Evolutionary conservation across 2,329 filamentous ascomycete species (phyloP).

Genomic region (Colletotrichum eremochloae): DNA sequence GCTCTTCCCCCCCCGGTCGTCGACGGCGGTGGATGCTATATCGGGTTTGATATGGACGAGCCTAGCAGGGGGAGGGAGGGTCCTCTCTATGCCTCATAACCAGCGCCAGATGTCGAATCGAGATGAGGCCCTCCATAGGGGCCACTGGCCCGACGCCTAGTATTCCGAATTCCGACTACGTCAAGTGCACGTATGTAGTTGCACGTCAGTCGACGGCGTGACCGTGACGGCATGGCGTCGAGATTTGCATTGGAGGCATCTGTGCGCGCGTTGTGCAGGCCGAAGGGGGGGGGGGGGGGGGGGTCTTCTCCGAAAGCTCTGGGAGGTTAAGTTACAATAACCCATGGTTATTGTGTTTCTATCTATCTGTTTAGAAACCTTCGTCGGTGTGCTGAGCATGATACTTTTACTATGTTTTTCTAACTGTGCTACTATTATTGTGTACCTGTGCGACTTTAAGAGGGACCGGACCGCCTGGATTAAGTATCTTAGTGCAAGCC

Average conservation of each 20-base stretch:
- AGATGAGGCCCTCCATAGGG: conserved; percentile 21
- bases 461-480: too few relatives aligned
- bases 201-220: not conserved
- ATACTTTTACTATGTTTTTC: too few relatives aligned
- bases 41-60: not conserved
- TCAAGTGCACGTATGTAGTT: not conserved
- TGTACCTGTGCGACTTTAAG: too few relatives aligned
- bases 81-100: not conserved
- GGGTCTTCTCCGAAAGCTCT: too few relatives aligned
- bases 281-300: too few relatives aligned
- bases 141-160: conserved; percentile 1
- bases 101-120: conserved; percentile 10
- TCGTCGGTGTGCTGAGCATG: too few relatives aligned
- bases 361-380: too few relatives aligned
- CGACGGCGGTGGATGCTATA: conserved; percentile 14
- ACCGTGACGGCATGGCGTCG: not conserved
- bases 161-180: not conserved
- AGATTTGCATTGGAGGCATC: not conserved
- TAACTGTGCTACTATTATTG: too few relatives aligned
- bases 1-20: too few relatives aligned
- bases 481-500: too few relatives aligned
- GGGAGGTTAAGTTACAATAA: too few relatives aligned
- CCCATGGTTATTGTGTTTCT: too few relatives aligned
- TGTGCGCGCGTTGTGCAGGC: not conserved
- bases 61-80: not conserved